Conservation (phyloP, 495 filamentous ascomycete genomes). For the Penicillium lagena region DNA sequence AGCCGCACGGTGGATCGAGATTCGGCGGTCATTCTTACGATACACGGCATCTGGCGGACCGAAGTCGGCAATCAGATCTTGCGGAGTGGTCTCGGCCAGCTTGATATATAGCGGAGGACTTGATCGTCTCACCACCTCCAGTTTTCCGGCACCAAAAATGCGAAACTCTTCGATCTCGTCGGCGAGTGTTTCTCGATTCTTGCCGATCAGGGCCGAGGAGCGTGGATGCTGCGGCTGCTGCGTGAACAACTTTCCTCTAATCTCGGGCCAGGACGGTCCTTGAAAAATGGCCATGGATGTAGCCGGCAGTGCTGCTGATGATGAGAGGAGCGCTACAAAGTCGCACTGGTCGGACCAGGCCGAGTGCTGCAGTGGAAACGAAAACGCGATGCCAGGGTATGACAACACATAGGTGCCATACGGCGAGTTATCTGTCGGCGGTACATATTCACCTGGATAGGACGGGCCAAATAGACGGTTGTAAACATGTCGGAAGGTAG, state of each 20-base stretch:
- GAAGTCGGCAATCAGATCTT: slow-evolving; percentile 83
- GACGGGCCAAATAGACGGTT: slow-evolving; percentile 85
- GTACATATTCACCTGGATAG: slow-evolving; percentile 84
- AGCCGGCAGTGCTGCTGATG: slow-evolving; percentile 64
- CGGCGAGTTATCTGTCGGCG: slow-evolving; percentile 45
- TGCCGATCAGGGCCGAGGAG: slow-evolving; percentile 46
- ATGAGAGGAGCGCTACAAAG: slow-evolving; percentile 79
- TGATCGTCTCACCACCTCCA: slow-evolving; percentile 66
- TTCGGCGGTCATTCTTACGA: slow-evolving; percentile 81
- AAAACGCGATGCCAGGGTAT: slow-evolving; percentile 90
- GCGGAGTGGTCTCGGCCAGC: slow-evolving; percentile 76
- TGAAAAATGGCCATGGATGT: slow-evolving; percentile 82
- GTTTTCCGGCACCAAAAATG: slow-evolving; percentile 64
- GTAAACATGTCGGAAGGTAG: slow-evolving; percentile 86
- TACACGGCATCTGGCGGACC: slow-evolving; percentile 95
- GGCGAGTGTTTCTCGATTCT: slow-evolving; percentile 55
- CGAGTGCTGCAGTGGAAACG: slow-evolving; percentile 69
- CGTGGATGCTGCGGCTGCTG: slow-evolving; percentile 62
- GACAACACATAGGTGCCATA: slow-evolving; percentile 77
- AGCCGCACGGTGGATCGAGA: slow-evolving; percentile 69
- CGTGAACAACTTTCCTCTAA: slow-evolving; percentile 67
- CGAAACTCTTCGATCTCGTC: slow-evolving; percentile 79
- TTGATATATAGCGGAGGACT: slow-evolving; percentile 57
- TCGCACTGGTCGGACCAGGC: slow-evolving; percentile 79
- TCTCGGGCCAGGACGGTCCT: slow-evolving; percentile 83